Conservation (phyloP, 768 basidiomycete species). For the Tremella yokohamensis region DNA sequence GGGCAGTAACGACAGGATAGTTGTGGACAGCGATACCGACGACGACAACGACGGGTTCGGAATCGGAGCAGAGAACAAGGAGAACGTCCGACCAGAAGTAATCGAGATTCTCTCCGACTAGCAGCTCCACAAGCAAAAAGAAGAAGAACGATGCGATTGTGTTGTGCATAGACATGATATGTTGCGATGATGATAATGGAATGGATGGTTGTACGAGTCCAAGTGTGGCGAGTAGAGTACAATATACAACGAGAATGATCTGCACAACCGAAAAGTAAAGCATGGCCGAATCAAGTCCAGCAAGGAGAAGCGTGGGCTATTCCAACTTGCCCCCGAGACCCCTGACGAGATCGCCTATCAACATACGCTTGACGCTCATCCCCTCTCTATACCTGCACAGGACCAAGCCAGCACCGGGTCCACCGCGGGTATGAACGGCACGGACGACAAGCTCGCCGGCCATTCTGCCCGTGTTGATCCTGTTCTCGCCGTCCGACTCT, state of each 20-base stretch:
- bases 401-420: conserved; percentile 29
- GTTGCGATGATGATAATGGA: neutral
- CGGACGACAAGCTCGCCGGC: conserved; percentile 49
- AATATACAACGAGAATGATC: too few species aligned
- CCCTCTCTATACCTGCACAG: conserved; percentile 44
- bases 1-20: too few species aligned
- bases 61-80: neutral
- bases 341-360: conserved; percentile 36
- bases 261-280: too few species aligned
- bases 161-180: conserved; percentile 4
- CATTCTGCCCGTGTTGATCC: conserved; percentile 48
- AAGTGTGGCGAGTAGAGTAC: too few species aligned
- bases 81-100: neutral
- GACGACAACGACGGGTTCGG: neutral
- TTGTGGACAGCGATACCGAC: too few species aligned
- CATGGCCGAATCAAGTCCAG: neutral
- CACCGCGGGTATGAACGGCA: conserved; percentile 28
- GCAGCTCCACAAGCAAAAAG: neutral
- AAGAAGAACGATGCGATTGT: neutral
- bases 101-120: conserved; percentile 1
- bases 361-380: conserved; percentile 38
- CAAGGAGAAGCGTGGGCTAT: conserved; percentile 1
- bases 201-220: too few species aligned
- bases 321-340: conserved; percentile 45
- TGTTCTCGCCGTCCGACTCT: conserved; percentile 46